These are phyloP conservation scores for Penicillium occitanis DNA, from an alignment of 2,329 filamentous ascomycete species.

Conservation along the genomic window DNA sequence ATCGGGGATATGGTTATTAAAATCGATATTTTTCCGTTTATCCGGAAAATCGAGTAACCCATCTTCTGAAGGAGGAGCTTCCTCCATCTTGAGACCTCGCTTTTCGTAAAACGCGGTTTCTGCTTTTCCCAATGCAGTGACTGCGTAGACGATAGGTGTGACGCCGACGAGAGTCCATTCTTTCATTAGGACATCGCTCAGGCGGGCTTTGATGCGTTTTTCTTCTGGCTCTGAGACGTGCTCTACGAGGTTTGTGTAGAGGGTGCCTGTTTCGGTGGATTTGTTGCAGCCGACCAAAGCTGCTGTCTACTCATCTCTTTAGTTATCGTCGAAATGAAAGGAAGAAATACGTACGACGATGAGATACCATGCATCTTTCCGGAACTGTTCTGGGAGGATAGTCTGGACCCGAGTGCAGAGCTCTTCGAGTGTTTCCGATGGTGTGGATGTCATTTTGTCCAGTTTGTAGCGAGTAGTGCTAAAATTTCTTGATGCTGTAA, in stretches of 20 bases:
- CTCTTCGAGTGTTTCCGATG: constrained; percentile 32
- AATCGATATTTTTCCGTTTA: constrained; percentile 26
- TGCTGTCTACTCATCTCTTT: constrained; percentile 24
- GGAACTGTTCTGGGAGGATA: constrained; percentile 46
- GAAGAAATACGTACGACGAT: constrained; percentile 36
- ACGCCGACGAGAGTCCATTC: constrained; percentile 35
- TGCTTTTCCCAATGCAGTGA: constrained; percentile 31
- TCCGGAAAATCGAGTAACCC: constrained; percentile 23
- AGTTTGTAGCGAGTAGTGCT: not conserved
- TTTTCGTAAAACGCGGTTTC: constrained; percentile 26
- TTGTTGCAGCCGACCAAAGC: constrained; percentile 30
- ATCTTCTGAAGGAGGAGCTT: constrained; percentile 17
- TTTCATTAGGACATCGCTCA: constrained; percentile 35
- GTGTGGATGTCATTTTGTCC: constrained; percentile 5
- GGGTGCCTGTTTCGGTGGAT: constrained; percentile 28
- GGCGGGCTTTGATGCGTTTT: constrained; percentile 23
- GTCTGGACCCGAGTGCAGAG: constrained; percentile 30
- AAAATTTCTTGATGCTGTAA: not conserved
- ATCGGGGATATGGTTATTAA: constrained; percentile 26
- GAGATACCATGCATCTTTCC: constrained; percentile 61
- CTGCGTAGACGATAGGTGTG: constrained; percentile 31
- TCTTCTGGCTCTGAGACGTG: constrained; percentile 20
- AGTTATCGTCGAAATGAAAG: not conserved
- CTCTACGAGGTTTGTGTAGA: constrained; percentile 30
- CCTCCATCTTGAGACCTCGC: constrained; percentile 22